A percentile compares a stretch with the other conserved stretches of the same genome.
phyloP scores from a whole-genome alignment of 1,284 basidiomycete species.

The Apiotrichum laibachii region DNA sequence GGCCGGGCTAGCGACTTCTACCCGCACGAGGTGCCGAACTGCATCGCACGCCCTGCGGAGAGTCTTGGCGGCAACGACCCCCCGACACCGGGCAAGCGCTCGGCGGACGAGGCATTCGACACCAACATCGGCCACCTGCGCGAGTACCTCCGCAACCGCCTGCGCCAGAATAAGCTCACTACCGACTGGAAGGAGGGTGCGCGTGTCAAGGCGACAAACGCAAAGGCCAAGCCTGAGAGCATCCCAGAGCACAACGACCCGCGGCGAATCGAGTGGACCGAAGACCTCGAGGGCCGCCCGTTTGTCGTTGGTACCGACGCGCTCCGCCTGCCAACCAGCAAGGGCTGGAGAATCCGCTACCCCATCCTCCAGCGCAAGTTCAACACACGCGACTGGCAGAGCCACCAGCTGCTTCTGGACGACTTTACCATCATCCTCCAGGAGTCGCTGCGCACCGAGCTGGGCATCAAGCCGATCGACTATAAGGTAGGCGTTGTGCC shows the following conservation, averaged over 20 bases:
- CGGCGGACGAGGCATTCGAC: conserved; percentile 55
- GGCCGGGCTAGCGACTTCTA: conserved; percentile 78
- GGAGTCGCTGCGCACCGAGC: conserved; percentile 60
- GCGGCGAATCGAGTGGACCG: conserved; percentile 76
- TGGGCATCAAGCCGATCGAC: conserved; percentile 59
- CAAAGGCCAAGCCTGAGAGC: conserved; percentile 62
- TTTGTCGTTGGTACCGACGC: conserved; percentile 58
- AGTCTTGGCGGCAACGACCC: conserved; percentile 26
- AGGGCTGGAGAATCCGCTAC: conserved; percentile 70
- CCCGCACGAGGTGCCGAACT: conserved; percentile 49
- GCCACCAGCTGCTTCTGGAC: conserved; percentile 64
- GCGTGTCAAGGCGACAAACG: conserved; percentile 64
- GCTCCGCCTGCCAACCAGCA: conserved; percentile 63
- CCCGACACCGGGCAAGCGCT: conserved; percentile 33
- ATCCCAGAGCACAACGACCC: conserved; percentile 78
- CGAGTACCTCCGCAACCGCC: conserved; percentile 71
- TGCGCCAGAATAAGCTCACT: conserved; percentile 82
- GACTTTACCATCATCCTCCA: conserved; percentile 74
- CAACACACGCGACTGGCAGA: conserved; percentile 73
- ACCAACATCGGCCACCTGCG: conserved; percentile 69
- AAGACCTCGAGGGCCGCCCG: conserved; percentile 36
- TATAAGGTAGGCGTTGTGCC: conserved; percentile 58
- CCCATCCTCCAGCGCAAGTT: conserved; percentile 74
- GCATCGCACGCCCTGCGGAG: conserved; percentile 39
- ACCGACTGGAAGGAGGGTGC: conserved; percentile 71